Evolutionary conservation across 257 asterid genomes (phyloP), one percentile per base, ranked within the genome.

Genomic region (Rhazya stricta): DNA sequence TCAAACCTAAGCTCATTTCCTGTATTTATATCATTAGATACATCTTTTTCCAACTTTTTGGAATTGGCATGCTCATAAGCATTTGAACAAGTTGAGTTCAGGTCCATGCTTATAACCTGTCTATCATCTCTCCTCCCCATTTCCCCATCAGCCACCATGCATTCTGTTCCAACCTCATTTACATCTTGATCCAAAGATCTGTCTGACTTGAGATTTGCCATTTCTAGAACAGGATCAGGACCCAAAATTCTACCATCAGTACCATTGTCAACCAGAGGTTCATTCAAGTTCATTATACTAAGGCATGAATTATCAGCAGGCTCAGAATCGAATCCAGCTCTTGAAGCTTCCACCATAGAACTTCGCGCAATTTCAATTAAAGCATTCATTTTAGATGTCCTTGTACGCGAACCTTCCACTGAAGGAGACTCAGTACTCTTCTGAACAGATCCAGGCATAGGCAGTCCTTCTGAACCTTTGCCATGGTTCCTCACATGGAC

Each of bases 401-500:
- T 78, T 76, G 74, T 43, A 57, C 84, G 84, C 70, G 77, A 77
- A 48, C 36, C 84, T 46, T 83, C 87, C 73, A 48, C 81, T 63
- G 77, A 46, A 18, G 79, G 78, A 78, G 96, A 74, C 68, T 83
- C 90, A 39, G 69, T 30, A 63, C 71, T 78, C 82, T 81, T 50
- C 71, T 76, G 79, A 73, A 76, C 81, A 80, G 77, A 67, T 34
- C 57, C 81, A 0, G 84, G 73, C 79, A 78, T 57, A 78, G 75
- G 78, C 74, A 81, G 81, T 65, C 83, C 91, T 76, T 81, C 82
- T 65, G 88, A 80, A 74, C 73, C 80, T 81, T 82, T 86, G 43
- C 82, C 88, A n/a, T 88, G 79, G 81, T 81, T 89, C 83, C 96
- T 89, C 79, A 89, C 97, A 73, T 94, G 97, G 79, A 82, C 85